Evolutionary conservation across 164 flowering plant species (phyloP).

Genomic region (Vitis labrusca): DNA sequence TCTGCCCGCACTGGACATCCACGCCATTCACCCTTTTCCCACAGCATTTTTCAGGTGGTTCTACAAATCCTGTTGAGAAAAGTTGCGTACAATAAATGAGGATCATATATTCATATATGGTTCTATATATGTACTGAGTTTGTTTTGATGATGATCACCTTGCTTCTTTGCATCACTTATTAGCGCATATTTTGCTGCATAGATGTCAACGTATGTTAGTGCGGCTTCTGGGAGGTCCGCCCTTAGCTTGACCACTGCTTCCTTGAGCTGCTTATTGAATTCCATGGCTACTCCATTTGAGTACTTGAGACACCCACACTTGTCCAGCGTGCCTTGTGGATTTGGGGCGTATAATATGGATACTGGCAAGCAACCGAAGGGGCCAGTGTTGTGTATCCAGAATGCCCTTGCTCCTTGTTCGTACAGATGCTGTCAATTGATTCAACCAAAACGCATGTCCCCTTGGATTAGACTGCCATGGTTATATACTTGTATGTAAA

Average conservation of each 20-base stretch:
- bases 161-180: not conserved
- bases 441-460: too few species aligned
- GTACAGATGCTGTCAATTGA: not conserved
- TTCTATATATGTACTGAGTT: not conserved
- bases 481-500: too few species aligned
- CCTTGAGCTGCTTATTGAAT: conserved; percentile 1
- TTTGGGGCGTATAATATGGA: not conserved
- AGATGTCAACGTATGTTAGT: conserved; percentile 2
- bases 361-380: not conserved
- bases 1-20: conserved; percentile 2
- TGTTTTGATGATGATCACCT: not conserved
- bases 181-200: conserved; percentile 1
- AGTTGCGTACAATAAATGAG: not conserved
- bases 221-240: not conserved
- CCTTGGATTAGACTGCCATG: too few species aligned
- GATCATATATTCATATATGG: not conserved
- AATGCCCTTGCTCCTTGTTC: conserved; percentile 5
- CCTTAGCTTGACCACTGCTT: not conserved
- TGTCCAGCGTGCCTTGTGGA: not conserved
- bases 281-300: not conserved
- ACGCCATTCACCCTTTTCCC: not conserved
- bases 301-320: not conserved
- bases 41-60: not conserved
- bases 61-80: not conserved
- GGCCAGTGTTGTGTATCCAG: conserved; percentile 10